A percentile compares a stretch with the other conserved stretches of the same genome.
Conservation (phyloP, 2,329 filamentous ascomycete species). For the Endocalyx cinctus region DNA sequence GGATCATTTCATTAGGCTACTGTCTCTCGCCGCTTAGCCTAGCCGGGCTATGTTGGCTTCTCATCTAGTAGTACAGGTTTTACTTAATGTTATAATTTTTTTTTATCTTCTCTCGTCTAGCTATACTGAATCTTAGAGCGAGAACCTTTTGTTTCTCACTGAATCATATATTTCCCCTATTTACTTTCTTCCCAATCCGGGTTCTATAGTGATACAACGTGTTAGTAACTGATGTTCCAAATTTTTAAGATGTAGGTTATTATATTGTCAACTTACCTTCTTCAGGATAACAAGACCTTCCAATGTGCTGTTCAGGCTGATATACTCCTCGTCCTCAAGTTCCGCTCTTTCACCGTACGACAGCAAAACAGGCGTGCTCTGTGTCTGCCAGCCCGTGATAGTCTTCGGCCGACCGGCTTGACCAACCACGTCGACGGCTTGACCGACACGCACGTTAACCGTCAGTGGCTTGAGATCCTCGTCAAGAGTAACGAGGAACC, state of each 20-base stretch:
- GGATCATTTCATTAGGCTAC: too few relatives aligned
- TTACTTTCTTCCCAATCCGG: conserved; percentile 51
- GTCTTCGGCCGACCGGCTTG: conserved; percentile 97
- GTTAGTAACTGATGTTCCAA: conserved; percentile 10
- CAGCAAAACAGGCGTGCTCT: conserved; percentile 94
- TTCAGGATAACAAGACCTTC: conserved; percentile 94
- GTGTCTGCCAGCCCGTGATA: conserved; percentile 98
- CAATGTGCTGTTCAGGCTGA: conserved; percentile 82
- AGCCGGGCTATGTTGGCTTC: too few relatives aligned
- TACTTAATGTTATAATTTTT: too few relatives aligned
- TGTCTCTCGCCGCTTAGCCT: too few relatives aligned
- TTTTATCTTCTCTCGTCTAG: too few relatives aligned
- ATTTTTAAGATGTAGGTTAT: neutral
- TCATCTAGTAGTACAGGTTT: too few relatives aligned
- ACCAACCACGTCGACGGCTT: conserved; percentile 96
- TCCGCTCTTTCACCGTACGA: conserved; percentile 95
- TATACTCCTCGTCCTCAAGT: conserved; percentile 95
- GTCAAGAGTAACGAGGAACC: conserved; percentile 93
- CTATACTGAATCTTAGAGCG: too few relatives aligned
- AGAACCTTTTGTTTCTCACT: too few relatives aligned
- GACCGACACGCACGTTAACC: conserved; percentile 94
- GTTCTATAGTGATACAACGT: conserved; percentile 40
- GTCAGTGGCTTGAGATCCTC: conserved; percentile 90
- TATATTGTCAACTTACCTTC: conserved; percentile 77
- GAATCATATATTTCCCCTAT: too few relatives aligned